phyloP scores from a whole-genome alignment of 176 grass and related monocot species.

The Echinochloa phyllopogon region DNA sequence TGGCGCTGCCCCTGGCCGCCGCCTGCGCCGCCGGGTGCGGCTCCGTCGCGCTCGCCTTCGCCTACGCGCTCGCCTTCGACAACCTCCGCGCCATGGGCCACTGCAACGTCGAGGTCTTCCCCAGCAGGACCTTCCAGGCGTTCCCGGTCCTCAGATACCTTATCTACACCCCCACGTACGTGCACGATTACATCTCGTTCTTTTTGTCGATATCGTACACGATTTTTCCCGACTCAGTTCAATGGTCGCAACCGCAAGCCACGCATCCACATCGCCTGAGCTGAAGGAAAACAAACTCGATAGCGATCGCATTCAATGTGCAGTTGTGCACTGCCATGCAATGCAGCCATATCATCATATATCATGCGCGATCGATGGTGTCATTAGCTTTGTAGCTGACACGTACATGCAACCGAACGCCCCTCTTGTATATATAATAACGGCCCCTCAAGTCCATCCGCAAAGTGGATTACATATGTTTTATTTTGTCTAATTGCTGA shows the following conservation, averaged over 20 bases:
- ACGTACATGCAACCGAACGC: background rate
- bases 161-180: conserved; percentile 88
- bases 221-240: background rate
- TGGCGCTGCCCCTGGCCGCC: conserved; percentile 58
- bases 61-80: conserved; percentile 69
- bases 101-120: conserved; percentile 87
- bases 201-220: background rate
- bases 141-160: conserved; percentile 70
- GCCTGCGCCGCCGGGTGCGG: conserved; percentile 49
- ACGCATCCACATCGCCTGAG: background rate
- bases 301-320: background rate
- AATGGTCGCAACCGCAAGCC: background rate
- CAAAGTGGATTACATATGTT: too few species aligned
- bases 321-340: background rate
- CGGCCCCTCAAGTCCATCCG: too few species aligned
- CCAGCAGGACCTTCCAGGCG: conserved; percentile 46
- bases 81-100: conserved; percentile 76
- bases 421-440: too few species aligned
- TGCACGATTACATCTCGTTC: background rate
- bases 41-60: conserved; percentile 64
- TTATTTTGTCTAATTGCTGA: too few species aligned
- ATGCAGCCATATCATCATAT: background rate
- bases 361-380: background rate
- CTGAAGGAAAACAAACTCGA: background rate
- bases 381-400: background rate